Conservation (phyloP, 1,139 yeast genomes). For the Yamadazyma spencermartinsiae region DNA sequence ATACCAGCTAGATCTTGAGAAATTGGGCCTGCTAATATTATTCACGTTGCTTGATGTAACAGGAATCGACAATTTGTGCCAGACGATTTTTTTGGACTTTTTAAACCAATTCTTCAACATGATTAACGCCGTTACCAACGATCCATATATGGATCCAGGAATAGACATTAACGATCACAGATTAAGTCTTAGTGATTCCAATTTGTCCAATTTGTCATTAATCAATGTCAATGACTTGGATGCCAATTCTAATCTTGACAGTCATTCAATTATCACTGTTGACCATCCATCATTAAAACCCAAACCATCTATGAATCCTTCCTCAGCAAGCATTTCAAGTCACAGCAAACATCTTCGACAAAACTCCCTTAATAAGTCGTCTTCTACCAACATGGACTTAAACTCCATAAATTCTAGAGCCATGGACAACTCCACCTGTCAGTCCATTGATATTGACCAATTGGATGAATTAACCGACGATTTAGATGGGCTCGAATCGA, state of each 20-base stretch:
- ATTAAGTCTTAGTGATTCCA: conserved; percentile 12
- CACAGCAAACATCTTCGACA: conserved; percentile 1
- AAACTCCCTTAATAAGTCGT: neutral
- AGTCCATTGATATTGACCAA: conserved; percentile 11
- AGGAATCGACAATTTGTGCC: conserved; percentile 1
- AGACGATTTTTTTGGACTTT: conserved; percentile 7
- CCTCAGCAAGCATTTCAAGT: neutral
- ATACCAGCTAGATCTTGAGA: conserved; percentile 6
- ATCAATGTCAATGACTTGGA: conserved; percentile 9
- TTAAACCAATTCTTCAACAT: conserved; percentile 9
- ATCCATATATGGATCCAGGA: conserved; percentile 8
- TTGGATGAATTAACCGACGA: conserved; percentile 10
- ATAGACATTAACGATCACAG: conserved; percentile 5
- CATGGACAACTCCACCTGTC: neutral
- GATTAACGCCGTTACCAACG: conserved; percentile 5
- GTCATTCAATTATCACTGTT: conserved; percentile 3
- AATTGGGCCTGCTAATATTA: conserved; percentile 9
- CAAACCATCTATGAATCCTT: neutral
- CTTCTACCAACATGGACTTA: neutral
- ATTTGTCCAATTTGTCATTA: conserved; percentile 9
- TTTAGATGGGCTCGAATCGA: conserved; percentile 10
- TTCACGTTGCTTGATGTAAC: conserved; percentile 2
- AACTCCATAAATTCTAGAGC: conserved; percentile 1
- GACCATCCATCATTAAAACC: neutral
- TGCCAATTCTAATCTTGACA: conserved; percentile 7